These are phyloP conservation scores for Coemansia sp. DNA, from an alignment of 371 early-diverging fungal genomes.

Conservation along the genomic window DNA sequence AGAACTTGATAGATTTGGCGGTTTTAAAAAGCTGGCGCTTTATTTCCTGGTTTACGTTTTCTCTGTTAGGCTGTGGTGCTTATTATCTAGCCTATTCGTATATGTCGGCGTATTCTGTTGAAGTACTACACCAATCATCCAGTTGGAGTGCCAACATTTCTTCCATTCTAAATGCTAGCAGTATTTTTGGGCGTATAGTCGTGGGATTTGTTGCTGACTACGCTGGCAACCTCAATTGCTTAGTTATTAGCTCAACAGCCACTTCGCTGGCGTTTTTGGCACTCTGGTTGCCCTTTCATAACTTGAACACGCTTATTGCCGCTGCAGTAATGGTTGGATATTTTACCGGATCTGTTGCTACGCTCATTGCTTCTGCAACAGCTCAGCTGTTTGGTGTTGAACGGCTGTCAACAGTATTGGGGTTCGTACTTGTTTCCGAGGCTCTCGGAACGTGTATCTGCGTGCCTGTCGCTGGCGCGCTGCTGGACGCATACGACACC, in stretches of 20 bases:
- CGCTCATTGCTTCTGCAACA: neutral
- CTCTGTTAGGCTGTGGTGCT: conserved; percentile 19
- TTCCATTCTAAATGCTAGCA: conserved; percentile 29
- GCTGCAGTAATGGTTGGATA: neutral
- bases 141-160: conserved; percentile 26
- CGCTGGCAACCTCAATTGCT: conserved; percentile 20
- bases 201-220: conserved; percentile 16
- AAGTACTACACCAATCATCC: neutral
- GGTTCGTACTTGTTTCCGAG: neutral
- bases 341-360: neutral
- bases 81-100: conserved; percentile 21
- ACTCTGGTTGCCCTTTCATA: neutral
- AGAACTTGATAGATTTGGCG: conserved; percentile 9
- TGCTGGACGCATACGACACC: neutral
- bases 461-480: neutral
- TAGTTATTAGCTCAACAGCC: neutral
- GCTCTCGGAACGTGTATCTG: neutral
- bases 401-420: neutral
- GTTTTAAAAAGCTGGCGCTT: conserved; percentile 16
- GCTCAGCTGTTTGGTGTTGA: neutral
- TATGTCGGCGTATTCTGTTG: conserved; percentile 12
- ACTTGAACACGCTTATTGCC: neutral
- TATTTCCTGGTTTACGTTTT: conserved; percentile 17
- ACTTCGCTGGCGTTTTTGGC: neutral
- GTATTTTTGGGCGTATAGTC: conserved; percentile 24